Evolutionary conservation across 2,329 filamentous ascomycete genomes (phyloP).

Genomic region (Fusarium sarcochroum): DNA sequence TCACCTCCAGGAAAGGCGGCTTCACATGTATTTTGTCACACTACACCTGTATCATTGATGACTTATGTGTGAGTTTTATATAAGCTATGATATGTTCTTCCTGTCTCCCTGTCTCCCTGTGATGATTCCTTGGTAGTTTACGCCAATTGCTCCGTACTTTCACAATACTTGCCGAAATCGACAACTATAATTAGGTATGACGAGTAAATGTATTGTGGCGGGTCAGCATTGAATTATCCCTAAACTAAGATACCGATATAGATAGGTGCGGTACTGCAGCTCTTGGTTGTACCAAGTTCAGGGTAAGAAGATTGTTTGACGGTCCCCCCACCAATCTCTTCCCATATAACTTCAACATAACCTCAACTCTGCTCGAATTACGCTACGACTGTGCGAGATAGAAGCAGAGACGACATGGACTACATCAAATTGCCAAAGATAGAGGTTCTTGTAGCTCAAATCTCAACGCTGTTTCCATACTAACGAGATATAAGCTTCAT

Average conservation of each 20-base stretch:
- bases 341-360: not conserved
- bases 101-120: too few species aligned
- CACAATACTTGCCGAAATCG: too few species aligned
- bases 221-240: not conserved
- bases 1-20: slow-evolving; percentile 49
- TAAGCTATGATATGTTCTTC: not conserved
- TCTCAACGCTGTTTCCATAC: accelerated
- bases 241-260: not conserved
- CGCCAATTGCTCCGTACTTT: too few species aligned
- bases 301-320: slow-evolving; percentile 9
- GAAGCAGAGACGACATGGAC: slow-evolving; percentile 52
- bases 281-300: not conserved
- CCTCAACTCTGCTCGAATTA: not conserved
- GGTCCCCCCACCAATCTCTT: not conserved
- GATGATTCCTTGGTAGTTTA: not conserved
- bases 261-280: not conserved
- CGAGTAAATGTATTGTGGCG: not conserved
- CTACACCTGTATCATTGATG: slow-evolving; percentile 43
- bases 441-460: slow-evolving; percentile 57
- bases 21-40: slow-evolving; percentile 50
- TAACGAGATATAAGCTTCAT: slow-evolving; percentile 70
- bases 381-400: not conserved
- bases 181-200: too few species aligned
- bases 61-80: slow-evolving; percentile 39
- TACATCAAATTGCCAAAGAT: slow-evolving; percentile 68